Percentiles rank a stretch among this genome's conserved stretches.
These are phyloP conservation scores for Tylopilus sp. DNA, from an alignment of 1,284 basidiomycete genomes.

Conservation along the genomic window DNA sequence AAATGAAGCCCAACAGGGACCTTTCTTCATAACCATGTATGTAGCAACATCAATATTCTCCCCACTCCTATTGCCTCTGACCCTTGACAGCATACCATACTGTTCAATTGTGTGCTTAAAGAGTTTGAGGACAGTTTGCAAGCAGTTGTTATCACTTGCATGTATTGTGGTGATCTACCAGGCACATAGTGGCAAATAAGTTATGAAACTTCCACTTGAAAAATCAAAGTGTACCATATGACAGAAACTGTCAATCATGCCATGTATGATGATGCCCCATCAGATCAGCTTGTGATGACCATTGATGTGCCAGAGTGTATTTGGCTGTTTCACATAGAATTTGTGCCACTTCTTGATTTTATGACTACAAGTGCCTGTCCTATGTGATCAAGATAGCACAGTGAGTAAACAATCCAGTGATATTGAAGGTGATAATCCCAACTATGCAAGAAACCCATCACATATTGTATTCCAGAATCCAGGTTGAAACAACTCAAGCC, in stretches of 20 bases:
- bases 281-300: slow-evolving; percentile 49
- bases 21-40: slow-evolving; percentile 35
- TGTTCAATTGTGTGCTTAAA: slow-evolving; percentile 22
- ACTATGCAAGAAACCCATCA: slow-evolving; percentile 26
- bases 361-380: not conserved
- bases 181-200: not conserved
- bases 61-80: slow-evolving; percentile 38
- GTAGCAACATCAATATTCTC: slow-evolving; percentile 41
- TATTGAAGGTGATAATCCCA: slow-evolving; percentile 32
- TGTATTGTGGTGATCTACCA: slow-evolving; percentile 12
- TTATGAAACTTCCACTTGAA: too few relatives aligned
- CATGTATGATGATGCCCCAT: slow-evolving; percentile 61
- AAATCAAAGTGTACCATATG: slow-evolving; percentile 43
- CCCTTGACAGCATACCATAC: slow-evolving; percentile 20
- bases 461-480: slow-evolving; percentile 35
- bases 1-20: slow-evolving; percentile 36
- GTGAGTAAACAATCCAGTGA: accelerated
- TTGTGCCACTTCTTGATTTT: slow-evolving; percentile 34
- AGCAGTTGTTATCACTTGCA: slow-evolving; percentile 41
- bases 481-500: too few relatives aligned
- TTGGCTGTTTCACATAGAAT: slow-evolving; percentile 48
- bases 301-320: slow-evolving; percentile 35
- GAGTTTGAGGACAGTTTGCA: slow-evolving; percentile 36
- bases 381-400: slow-evolving; percentile 11
- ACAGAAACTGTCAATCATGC: slow-evolving; percentile 52